Percentiles rank a stretch among this genome's conserved stretches.
phyloP scores from a whole-genome alignment of 345 rosid genomes.

The Citrus unshiu region DNA sequence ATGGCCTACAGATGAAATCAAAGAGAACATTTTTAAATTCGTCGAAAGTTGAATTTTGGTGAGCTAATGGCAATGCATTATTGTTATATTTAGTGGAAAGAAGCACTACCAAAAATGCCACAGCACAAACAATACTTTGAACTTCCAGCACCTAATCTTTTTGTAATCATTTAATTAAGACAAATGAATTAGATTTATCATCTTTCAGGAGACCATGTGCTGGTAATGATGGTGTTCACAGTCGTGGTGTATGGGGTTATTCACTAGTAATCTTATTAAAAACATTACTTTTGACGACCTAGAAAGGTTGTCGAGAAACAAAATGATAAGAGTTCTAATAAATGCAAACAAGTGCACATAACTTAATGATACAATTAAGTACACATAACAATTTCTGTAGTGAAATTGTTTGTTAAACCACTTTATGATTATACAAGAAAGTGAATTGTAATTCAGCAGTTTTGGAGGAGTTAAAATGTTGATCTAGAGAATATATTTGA shows the following conservation, averaged over 20 bases:
- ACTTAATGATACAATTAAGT: too few relatives aligned
- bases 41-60: conserved; percentile 26
- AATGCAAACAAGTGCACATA: too few relatives aligned
- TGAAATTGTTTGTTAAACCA: too few relatives aligned
- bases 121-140: conserved; percentile 1
- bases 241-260: conserved; percentile 7
- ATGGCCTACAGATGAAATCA: conserved; percentile 48
- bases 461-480: too few relatives aligned
- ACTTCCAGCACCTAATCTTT: conserved; percentile 16
- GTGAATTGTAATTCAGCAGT: too few relatives aligned
- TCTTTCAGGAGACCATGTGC: conserved; percentile 27
- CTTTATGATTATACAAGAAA: too few relatives aligned
- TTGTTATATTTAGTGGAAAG: conserved; percentile 25
- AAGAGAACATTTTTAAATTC: background rate
- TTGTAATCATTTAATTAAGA: conserved; percentile 15
- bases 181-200: conserved; percentile 11
- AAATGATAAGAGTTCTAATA: too few relatives aligned
- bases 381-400: too few relatives aligned
- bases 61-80: background rate
- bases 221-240: conserved; percentile 27
- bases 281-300: background rate
- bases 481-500: too few relatives aligned
- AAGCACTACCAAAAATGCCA: conserved; percentile 26
- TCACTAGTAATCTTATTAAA: conserved; percentile 9
- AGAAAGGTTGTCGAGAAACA: too few relatives aligned